phyloP scores from a whole-genome alignment of 2,329 filamentous ascomycete genomes.

The Macroventuria anomochaeta region DNA sequence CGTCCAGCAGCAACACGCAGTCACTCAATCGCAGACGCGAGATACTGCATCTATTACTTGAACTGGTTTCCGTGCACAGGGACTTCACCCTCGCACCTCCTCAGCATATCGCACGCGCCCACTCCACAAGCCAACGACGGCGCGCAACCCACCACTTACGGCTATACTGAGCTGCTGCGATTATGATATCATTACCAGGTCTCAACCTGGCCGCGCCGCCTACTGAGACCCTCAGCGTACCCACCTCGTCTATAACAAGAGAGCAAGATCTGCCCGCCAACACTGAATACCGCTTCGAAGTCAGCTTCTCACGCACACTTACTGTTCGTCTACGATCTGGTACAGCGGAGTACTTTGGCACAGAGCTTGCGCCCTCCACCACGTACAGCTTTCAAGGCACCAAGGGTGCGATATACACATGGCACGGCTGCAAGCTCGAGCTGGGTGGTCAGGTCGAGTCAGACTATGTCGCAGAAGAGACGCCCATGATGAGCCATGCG shows the following conservation, averaged over 20 bases:
- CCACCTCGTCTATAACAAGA: constrained; percentile 37
- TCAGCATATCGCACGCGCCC: neutral
- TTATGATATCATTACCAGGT: constrained; percentile 54
- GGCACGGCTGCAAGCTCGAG: constrained; percentile 87
- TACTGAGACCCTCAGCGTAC: constrained; percentile 31
- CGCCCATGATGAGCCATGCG: constrained; percentile 77
- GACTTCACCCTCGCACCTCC: neutral
- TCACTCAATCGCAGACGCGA: neutral
- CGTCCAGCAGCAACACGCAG: neutral
- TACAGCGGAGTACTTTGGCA: constrained; percentile 91
- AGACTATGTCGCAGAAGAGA: constrained; percentile 78
- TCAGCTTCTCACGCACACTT: constrained; percentile 43
- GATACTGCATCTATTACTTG: neutral
- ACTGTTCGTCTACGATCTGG: constrained; percentile 72
- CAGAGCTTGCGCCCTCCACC: constrained; percentile 83
- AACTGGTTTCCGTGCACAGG: neutral
- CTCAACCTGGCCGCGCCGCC: constrained; percentile 51
- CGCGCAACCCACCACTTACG: no score
- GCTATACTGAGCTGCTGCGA: neutral
- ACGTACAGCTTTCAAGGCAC: constrained; percentile 80
- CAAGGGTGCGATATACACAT: constrained; percentile 89
- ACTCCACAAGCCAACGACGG: neutral
- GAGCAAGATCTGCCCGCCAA: constrained; percentile 53
- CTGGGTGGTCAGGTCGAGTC: constrained; percentile 72
- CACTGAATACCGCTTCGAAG: constrained; percentile 55